Evolutionary conservation across 2,329 filamentous ascomycete species (phyloP), one percentile per base, ranked within the genome.

Genomic region (Camillea tinctor): DNA sequence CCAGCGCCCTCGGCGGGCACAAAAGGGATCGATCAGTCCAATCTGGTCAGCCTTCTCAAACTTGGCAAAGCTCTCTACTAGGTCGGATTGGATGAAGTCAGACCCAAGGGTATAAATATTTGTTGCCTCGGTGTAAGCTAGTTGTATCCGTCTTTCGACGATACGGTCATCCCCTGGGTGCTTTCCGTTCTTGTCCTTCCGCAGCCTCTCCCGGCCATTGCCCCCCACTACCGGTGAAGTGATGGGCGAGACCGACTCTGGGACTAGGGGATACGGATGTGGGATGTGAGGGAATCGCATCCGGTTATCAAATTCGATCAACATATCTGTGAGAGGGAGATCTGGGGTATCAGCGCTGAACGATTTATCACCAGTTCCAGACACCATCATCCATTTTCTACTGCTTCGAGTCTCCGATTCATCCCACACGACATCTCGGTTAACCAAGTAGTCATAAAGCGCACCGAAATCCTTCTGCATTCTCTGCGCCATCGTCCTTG

Each of bases 371-470:
- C 75, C 77, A 50, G 73, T 76, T 60, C 77, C 74, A 44, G 80
- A 80, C 19, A 81, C 78, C 77, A 89, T 86, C 73, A 86, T 83
- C 85, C 86, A 89, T 68, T 88, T 89, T 49, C 86, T 82, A 19
- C 83, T 82, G 3, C 83, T 81, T 0, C 85, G 78, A 53, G 84
- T 84, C 68, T 89, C 86, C 0, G 81, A 82, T 20, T 81, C 81
- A 58, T 88, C 86, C 86, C 88, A 91, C 0, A 82, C 71, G 4
- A 90, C 81, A 52, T 89, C 84, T 4, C 86, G 81, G 71, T 91
- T 84, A 17, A 91, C 88, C 1, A 91, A 76, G 63, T 89, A 90
- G 67, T 91, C 88, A 67, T 91, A 91, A 1, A 91, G 75, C 0
- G 85, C 84, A 2, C 86, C 85, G 66, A 91, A 90, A 64, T 91